phyloP scores from a whole-genome alignment of 768 basidiomycete genomes.

The Leccinum truebloodii region DNA sequence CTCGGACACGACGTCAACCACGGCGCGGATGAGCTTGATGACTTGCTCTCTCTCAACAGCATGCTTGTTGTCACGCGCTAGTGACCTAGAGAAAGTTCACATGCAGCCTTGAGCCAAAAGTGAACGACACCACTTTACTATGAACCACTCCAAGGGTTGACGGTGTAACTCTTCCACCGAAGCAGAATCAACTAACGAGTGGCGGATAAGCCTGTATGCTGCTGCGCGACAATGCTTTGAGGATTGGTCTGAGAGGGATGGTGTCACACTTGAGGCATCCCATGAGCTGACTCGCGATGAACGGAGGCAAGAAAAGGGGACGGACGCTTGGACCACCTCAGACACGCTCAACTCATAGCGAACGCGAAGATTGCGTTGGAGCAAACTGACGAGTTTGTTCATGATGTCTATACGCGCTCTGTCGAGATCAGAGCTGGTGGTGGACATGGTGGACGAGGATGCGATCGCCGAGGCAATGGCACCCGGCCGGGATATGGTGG shows the following conservation, averaged over 20 bases:
- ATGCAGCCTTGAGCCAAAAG: background rate
- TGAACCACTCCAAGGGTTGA: constrained; percentile 82
- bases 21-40: constrained; percentile 82
- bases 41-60: constrained; percentile 89
- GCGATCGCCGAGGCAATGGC: constrained; percentile 38
- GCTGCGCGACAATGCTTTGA: constrained; percentile 76
- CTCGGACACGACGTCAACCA: constrained; percentile 75
- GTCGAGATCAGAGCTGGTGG: constrained; percentile 44
- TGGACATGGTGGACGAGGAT: constrained; percentile 38
- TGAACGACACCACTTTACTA: constrained; percentile 68
- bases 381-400: constrained; percentile 59
- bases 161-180: constrained; percentile 64
- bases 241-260: constrained; percentile 72
- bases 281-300: constrained; percentile 13
- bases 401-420: constrained; percentile 63
- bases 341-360: constrained; percentile 70
- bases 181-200: constrained; percentile 71
- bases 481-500: constrained; percentile 41
- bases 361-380: constrained; percentile 73
- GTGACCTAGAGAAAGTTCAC: constrained; percentile 51
- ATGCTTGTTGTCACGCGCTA: constrained; percentile 82
- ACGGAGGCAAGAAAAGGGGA: constrained; percentile 8
- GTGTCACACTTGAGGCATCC: constrained; percentile 60
- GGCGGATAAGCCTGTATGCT: constrained; percentile 82
- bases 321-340: constrained; percentile 78